phyloP scores from a whole-genome alignment of 2,329 filamentous ascomycete genomes.

The Fusarium agapanthi region DNA sequence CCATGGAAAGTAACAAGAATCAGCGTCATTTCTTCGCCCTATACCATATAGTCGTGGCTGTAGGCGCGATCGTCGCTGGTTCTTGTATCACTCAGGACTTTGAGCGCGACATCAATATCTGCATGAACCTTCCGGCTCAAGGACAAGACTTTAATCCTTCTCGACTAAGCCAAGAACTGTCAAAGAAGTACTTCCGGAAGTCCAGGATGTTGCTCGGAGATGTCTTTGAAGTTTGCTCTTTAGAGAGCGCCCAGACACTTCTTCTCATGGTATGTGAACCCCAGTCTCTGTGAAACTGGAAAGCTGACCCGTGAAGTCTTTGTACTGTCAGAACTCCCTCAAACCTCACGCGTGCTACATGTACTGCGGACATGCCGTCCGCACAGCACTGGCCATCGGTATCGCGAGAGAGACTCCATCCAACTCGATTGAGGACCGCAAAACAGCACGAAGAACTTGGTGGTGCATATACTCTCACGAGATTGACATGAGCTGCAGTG shows the following conservation, averaged over 20 bases:
- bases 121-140: neutral
- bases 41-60: neutral
- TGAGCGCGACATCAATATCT: neutral
- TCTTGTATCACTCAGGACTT: neutral
- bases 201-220: neutral
- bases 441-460: neutral
- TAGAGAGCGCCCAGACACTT: neutral
- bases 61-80: neutral
- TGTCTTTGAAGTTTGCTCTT: neutral
- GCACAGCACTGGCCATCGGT: neutral
- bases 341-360: neutral
- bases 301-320: neutral
- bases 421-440: neutral
- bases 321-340: constrained; percentile 2
- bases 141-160: neutral
- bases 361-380: neutral
- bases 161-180: neutral
- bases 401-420: neutral
- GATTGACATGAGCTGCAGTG: constrained; percentile 16
- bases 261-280: neutral
- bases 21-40: neutral
- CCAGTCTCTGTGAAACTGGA: accelerated
- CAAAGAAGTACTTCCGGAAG: neutral
- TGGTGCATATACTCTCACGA: constrained; percentile 18
- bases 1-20: neutral